Conservation (phyloP, 2,329 filamentous ascomycete genomes). For the Xylaria hypoxylon region DNA sequence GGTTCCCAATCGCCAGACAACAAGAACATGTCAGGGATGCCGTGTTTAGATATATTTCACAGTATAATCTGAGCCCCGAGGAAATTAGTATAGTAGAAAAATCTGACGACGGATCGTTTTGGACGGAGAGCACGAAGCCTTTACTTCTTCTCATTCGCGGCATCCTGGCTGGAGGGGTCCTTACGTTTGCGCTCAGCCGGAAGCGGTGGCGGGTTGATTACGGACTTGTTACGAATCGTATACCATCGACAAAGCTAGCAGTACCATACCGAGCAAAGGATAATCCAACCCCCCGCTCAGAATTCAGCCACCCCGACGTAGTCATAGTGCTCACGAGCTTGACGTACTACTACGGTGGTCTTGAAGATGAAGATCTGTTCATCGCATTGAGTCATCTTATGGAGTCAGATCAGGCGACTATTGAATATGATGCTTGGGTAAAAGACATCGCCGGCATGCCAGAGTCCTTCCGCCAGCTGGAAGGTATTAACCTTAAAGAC, state of each 20-base stretch:
- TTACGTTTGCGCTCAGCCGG: slow-evolving; percentile 63
- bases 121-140: slow-evolving; percentile 45
- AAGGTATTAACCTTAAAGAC: slow-evolving; percentile 71
- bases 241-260: slow-evolving; percentile 59
- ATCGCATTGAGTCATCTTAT: slow-evolving; percentile 60
- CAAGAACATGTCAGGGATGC: slow-evolving; percentile 47
- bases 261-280: slow-evolving; percentile 73
- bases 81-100: slow-evolving; percentile 55
- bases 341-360: slow-evolving; percentile 67
- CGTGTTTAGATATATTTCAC: slow-evolving; percentile 59
- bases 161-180: slow-evolving; percentile 65
- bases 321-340: slow-evolving; percentile 67
- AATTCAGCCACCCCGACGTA: slow-evolving; percentile 72
- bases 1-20: slow-evolving; percentile 58
- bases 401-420: slow-evolving; percentile 62
- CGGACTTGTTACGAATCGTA: slow-evolving; percentile 61
- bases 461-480: slow-evolving; percentile 55
- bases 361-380: slow-evolving; percentile 63
- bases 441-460: slow-evolving; percentile 40
- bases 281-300: slow-evolving; percentile 63
- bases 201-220: slow-evolving; percentile 76
- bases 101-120: slow-evolving; percentile 48
- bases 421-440: slow-evolving; percentile 65
- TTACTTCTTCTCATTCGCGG: slow-evolving; percentile 62
- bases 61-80: slow-evolving; percentile 43